phyloP scores from a whole-genome alignment of 441 rosid genomes.

The Arabidopsis lyrata region DNA sequence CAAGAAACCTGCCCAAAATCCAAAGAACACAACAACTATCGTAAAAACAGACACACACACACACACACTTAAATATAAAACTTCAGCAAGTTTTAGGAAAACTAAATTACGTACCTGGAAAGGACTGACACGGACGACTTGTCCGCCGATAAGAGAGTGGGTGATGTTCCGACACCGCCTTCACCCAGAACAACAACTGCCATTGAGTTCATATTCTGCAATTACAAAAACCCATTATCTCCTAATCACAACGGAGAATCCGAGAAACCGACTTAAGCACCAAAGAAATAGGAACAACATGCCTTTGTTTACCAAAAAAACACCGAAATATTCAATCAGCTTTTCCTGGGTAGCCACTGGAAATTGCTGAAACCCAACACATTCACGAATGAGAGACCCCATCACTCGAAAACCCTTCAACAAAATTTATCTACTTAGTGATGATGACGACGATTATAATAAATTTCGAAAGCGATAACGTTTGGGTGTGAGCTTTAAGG shows the following conservation, averaged over 20 bases:
- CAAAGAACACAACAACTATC: background rate
- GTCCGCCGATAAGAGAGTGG: constrained; percentile 95
- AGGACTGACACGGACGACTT: constrained; percentile 81
- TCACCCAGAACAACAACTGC: constrained; percentile 95
- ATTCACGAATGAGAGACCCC: constrained; percentile 69
- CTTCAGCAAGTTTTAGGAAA: background rate
- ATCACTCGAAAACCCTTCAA: constrained; percentile 35
- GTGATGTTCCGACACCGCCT: constrained; percentile 96
- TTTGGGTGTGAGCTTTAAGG: no score
- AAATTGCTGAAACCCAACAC: constrained; percentile 89
- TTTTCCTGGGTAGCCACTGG: constrained; percentile 84
- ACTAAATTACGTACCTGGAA: constrained; percentile 62
- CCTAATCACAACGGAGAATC: constrained; percentile 8
- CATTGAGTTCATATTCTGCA: constrained; percentile 76
- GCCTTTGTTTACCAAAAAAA: no score
- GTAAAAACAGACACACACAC: background rate
- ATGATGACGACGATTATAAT: no score
- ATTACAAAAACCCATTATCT: background rate
- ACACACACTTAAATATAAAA: no score
- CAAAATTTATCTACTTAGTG: background rate
- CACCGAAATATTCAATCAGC: constrained; percentile 74
- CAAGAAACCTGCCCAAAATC: constrained; percentile 71
- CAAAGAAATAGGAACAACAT: background rate
- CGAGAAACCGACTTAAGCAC: background rate
- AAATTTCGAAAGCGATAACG: no score